Evolutionary conservation across 139 green algal species (phyloP), one percentile per base, ranked within the genome.

Genomic region (Chlorella sp.): DNA sequence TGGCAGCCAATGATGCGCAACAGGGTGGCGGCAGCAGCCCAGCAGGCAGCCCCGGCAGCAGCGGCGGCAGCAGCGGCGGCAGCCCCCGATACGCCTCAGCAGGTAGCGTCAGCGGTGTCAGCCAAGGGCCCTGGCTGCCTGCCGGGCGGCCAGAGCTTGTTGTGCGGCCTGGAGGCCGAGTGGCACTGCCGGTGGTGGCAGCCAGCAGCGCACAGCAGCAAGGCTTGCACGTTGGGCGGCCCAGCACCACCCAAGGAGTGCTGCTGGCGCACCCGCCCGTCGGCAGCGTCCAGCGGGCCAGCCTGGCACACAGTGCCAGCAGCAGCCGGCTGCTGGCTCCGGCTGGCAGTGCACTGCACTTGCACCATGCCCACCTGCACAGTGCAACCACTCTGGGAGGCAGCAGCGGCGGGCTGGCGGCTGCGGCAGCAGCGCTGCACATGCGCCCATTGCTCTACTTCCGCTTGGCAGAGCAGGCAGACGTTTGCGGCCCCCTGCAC

Each of bases 381-480:
- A 60, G 51, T 16, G 24, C 51, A 3, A 24, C 51, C 51, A 60
- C 51, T 3, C 16, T 60, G 16, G 51, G 24, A 60, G 51, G 51
- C 51, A 60, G 51, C 51, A 60, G 51, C 51, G 24, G 51, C 16
- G 51, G 51, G 51, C 51, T 60, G 16, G 51, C 51, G 51, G 51
- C 51, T 11, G 51, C 56, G 44, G 56, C n/a, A 7, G 22, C 79
- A 24, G 22, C 44, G 5, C 81, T 44, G 24, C 44, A 46, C 41
- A 46, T 40, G 64, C 85, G 78, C 28, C 41, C 69, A 60, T 68
- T 88, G 87, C 83, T 92, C 24, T 90, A 84, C 48, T 72, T 92
- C 30, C 86, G 85, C 54, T 73, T 91, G 40, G 72, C 56, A 20
- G 85, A 80, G 26, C 87, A 92, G 76, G 64, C 62, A 3, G 68